Evolutionary conservation across 1,284 basidiomycete genomes (phyloP), one percentile per base, ranked within the genome.

Genomic region (Abortiporus biennis): DNA sequence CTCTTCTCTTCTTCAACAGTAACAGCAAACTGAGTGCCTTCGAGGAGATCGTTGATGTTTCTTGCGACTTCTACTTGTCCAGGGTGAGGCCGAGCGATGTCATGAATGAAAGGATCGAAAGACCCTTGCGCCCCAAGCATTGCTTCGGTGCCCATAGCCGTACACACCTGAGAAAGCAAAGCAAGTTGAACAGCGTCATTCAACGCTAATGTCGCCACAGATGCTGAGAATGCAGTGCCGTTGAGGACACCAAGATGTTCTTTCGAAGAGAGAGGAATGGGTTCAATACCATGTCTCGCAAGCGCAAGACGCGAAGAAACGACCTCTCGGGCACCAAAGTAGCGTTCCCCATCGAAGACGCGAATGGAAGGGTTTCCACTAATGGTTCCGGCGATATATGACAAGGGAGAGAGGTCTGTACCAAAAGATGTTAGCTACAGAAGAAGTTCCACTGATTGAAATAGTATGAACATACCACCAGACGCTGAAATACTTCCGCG

Each of bases 161-260:
- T 93, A 53, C 80, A 76, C 6, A 85, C 76, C 68, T 91, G 77
- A 8, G 82, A 72, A 19, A 92, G 69, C 21, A 89, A 61, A 2
- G 78, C 76, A 22, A 92, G 68, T 50, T 85, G 80, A 30, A 81
- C 74, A 3, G 87, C 79, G 43, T 90, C 86, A 55, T 83, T 76
- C 25, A 88, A 65, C 11, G 77, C 81, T 16, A 86, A 68, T 16
- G 78, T 68, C 3, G 74, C 78, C 16, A 85, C 72, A 3, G 61
- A 64, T 5, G 71, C 72, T 25, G 85, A 87, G 63, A 92, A 92
- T 1, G 90, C 88, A 1, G 89, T 91, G 36, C 87, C 88, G 59
- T 91, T 92, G 42, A 89, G 63, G 46, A 90, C 78, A 12, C 85
- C 85, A 12, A 92, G 72, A 49, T 85, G 88, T 53, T 91, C 91